Evolutionary conservation across 2,329 filamentous ascomycete species (phyloP).

Genomic region (Zalaria sp.): DNA sequence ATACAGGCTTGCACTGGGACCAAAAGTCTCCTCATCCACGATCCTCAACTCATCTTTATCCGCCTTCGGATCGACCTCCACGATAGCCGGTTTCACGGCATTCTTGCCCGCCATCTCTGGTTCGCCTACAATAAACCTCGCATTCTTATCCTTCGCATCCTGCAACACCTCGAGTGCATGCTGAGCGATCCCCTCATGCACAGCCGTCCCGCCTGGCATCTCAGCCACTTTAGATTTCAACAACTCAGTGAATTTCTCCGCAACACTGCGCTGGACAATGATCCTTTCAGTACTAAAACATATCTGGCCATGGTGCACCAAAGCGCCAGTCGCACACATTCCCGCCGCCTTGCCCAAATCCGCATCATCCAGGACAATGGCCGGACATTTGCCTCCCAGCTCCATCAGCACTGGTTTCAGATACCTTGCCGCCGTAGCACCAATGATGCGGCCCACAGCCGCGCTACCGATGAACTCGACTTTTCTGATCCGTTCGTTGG

Average conservation of each 20-base stretch:
- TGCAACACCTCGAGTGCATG: conserved; percentile 16
- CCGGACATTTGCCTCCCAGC: conserved; percentile 33
- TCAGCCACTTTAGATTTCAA: conserved; percentile 3
- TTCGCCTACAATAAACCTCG: conserved; percentile 11
- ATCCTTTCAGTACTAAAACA: conserved; percentile 22
- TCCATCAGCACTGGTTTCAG: conserved; percentile 35
- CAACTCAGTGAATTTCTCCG: conserved; percentile 9
- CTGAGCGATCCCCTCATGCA: conserved; percentile 12
- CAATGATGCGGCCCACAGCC: conserved; percentile 27
- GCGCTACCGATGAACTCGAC: conserved; percentile 33
- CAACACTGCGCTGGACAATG: conserved; percentile 12
- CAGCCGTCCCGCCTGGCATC: conserved; percentile 8
- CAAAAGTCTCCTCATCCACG: conserved; percentile 16
- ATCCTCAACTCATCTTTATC: conserved; percentile 8
- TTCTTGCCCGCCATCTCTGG: conserved; percentile 6
- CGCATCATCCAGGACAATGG: conserved; percentile 31
- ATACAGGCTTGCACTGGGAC: conserved; percentile 13
- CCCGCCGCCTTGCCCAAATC: conserved; percentile 27
- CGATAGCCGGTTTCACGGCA: conserved; percentile 9
- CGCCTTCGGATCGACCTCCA: conserved; percentile 5
- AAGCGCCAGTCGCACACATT: conserved; percentile 14
- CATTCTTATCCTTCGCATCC: conserved; percentile 12
- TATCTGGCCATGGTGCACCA: conserved; percentile 20
- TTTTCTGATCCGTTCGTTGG: conserved; percentile 23
- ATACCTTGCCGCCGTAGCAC: conserved; percentile 19